Conservation (phyloP, 768 basidiomycete genomes). For the Atractiella rhizophila region DNA sequence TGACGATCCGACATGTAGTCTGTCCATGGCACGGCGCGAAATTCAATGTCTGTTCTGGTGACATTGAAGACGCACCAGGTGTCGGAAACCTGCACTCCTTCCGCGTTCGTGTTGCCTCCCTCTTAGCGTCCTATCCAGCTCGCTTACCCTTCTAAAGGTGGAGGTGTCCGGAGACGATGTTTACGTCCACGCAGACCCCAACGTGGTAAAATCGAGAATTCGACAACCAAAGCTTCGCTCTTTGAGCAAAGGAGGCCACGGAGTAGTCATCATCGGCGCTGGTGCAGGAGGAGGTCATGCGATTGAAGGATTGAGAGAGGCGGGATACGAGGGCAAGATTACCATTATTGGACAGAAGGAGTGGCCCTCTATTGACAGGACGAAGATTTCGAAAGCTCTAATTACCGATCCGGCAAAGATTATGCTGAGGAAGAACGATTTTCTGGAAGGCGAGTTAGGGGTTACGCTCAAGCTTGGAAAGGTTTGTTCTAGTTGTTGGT, state of each 20-base stretch:
- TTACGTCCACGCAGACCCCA: constrained; percentile 5
- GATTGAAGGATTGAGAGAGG: constrained; percentile 28
- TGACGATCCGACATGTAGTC: no score
- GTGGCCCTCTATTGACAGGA: no score
- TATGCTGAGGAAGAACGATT: constrained; percentile 42
- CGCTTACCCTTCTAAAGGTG: background rate
- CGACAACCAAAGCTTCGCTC: no score
- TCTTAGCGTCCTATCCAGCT: no score
- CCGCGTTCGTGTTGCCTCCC: no score
- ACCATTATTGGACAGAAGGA: constrained; percentile 54
- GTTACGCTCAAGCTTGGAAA: constrained; percentile 37
- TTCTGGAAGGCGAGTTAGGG: constrained; percentile 39
- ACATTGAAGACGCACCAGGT: constrained; percentile 75
- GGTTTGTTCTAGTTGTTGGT: no score
- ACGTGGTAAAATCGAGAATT: no score
- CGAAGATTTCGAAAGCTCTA: constrained; percentile 65
- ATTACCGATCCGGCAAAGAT: constrained; percentile 49
- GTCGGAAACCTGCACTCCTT: no score
- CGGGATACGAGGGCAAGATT: constrained; percentile 51
- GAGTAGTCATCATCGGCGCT: constrained; percentile 68
- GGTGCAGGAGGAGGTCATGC: constrained; percentile 53
- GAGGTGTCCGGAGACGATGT: constrained; percentile 2
- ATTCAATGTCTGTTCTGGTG: constrained; percentile 66
- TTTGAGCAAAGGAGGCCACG: constrained; percentile 29
- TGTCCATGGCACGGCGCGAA: no score